Conservation (phyloP, 1,284 basidiomycete species). For the Sphagnurus paluster region DNA sequence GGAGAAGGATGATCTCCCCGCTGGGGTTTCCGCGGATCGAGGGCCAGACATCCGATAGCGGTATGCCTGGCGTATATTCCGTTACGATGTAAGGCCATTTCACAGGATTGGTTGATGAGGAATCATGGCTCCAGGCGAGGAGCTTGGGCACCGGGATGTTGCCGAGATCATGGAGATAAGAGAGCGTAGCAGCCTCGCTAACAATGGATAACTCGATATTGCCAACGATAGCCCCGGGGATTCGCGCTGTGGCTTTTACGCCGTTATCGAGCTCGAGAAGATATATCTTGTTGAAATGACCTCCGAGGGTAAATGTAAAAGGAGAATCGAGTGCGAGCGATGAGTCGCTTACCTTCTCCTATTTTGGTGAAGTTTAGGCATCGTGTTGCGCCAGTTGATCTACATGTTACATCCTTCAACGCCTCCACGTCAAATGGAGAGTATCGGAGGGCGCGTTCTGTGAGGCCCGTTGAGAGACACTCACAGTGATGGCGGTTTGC, state of each 20-base stretch:
- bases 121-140: not conserved
- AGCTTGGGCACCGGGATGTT: not conserved
- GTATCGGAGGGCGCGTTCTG: not conserved
- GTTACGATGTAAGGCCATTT: not conserved
- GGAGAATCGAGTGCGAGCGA: not conserved
- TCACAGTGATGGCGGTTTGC: too few species aligned
- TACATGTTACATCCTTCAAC: not conserved
- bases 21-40: not conserved
- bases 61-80: constrained; percentile 1
- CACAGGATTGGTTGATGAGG: not conserved
- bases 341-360: constrained; percentile 1
- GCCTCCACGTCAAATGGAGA: constrained; percentile 1
- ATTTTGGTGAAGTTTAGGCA: constrained; percentile 1
- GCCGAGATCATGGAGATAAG: not conserved
- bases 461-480: too few species aligned
- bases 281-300: constrained; percentile 1
- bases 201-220: not conserved
- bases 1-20: not conserved
- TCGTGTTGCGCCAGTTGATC: not conserved
- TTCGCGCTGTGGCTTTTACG: not conserved
- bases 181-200: constrained; percentile 2
- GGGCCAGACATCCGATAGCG: not conserved
- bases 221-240: not conserved
- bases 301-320: not conserved
- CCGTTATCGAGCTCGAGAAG: constrained; percentile 1